Evolutionary conservation across 1,284 basidiomycete genomes (phyloP), one percentile per base, ranked within the genome.

Genomic region (Pseudozyma sp.): DNA sequence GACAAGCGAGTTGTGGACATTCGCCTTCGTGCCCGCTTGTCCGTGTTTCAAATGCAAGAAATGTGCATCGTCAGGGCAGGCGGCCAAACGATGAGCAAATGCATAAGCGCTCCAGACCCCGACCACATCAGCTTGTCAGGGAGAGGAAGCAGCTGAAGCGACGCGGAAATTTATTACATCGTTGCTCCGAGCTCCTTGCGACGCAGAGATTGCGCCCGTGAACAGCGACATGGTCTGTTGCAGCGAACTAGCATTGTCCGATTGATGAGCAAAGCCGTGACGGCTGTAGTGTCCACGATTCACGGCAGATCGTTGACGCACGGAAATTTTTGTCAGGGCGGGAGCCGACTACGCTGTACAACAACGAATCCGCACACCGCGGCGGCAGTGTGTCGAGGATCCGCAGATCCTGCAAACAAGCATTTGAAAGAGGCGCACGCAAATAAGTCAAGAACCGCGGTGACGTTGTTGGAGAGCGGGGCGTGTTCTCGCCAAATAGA

Each of bases 201-300:
- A 24, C 1, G 24, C 24, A 24, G 24, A 24, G 24, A 24, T 24
- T 24, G 24, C 24, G 1, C 24, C 24, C 24, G 4, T 24, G 24
- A 24, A 24, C 24, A 24, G 35, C 14, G 16, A 42, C 7, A 7
- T 16, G 16, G 2, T 4, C 13, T 7, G 43, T 1, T 5, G 8
- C 6, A 44, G 43, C 43, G 17, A 29, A 44, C 43, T 9, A 13
- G 7, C 17, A 44, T 44, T 19, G 43, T 24, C 6, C 5, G 29
- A 49, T 34, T 49, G 31, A 49, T 19, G 47, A 49, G 47, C 47
- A 49, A 34, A 49, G 33, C 31, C 16, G n/a, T 11, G 7, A 30
- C 10, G 13, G 17, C 17, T 17, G 42, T 43, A 43, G 10, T 43
- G 11, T 16, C 17, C 16, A 37, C 8, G 35, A 37, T 9, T 37